phyloP scores from a whole-genome alignment of 306 rosid genomes.

The Medicago lupulina region DNA sequence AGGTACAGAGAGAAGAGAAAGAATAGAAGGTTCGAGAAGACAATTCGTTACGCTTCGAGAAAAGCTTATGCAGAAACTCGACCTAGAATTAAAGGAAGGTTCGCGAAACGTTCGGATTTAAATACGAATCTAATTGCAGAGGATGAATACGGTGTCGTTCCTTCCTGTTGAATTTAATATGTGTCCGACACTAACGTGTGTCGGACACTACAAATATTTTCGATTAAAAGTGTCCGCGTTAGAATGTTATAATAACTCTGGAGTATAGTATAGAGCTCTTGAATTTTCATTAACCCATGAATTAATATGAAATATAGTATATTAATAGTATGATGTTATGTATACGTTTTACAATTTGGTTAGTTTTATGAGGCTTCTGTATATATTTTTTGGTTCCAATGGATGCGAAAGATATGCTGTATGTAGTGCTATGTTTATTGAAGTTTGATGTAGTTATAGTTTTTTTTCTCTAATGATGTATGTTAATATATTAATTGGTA shows the following conservation, averaged over 20 bases:
- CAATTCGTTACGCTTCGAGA: constrained; percentile 91
- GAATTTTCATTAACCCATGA: not conserved
- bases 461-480: no score
- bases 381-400: constrained; percentile 33
- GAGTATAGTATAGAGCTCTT: not conserved
- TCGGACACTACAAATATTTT: no score
- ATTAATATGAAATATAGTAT: not conserved
- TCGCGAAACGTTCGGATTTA: constrained; percentile 79
- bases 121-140: constrained; percentile 24
- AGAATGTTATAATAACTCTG: no score
- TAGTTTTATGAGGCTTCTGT: not conserved
- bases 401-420: not conserved
- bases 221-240: no score
- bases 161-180: constrained; percentile 65
- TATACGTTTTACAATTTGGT: not conserved
- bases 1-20: constrained; percentile 99
- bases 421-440: not conserved
- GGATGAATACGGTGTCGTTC: constrained; percentile 90
- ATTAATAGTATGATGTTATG: not conserved
- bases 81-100: constrained; percentile 96
- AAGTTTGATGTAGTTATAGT: not conserved
- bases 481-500: no score
- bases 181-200: no score
- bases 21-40: constrained; percentile 96
- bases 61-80: constrained; percentile 96